Conservation (phyloP, 2,329 filamentous ascomycete species). For the Fusarium musae region DNA sequence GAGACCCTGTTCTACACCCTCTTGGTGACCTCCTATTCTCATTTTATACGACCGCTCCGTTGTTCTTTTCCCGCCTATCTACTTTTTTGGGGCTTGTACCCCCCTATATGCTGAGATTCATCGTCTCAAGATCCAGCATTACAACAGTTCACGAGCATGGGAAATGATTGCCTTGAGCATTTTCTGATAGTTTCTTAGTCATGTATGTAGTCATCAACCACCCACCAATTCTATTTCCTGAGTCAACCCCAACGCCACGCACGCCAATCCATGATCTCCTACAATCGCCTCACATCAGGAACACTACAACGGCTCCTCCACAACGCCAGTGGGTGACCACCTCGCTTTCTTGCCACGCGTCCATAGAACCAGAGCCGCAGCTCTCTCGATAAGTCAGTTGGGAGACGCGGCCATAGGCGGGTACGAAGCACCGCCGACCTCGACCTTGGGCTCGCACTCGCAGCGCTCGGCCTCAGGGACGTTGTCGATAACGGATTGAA, state of each 20-base stretch:
- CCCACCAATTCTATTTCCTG: neutral
- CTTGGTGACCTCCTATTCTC: too few species aligned
- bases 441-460: constrained; percentile 71
- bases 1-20: neutral
- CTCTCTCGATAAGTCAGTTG: constrained; percentile 51
- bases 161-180: neutral
- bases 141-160: neutral
- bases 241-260: constrained; percentile 6
- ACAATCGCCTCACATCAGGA: constrained; percentile 5
- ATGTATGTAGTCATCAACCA: neutral
- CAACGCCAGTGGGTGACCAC: constrained; percentile 47
- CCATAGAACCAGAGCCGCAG: constrained; percentile 46
- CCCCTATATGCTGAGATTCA: neutral
- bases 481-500: constrained; percentile 69
- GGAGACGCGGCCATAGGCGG: constrained; percentile 68
- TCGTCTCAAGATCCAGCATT: neutral
- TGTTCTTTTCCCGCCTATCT: neutral
- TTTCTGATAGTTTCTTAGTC: neutral
- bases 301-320: constrained; percentile 43
- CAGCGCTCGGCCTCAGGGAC: constrained; percentile 71
- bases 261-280: neutral
- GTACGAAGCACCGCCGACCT: constrained; percentile 69
- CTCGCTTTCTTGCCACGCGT: constrained; percentile 43
- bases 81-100: neutral
- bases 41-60: neutral